Conservation (phyloP, 257 asterid species). For the Schizonepeta tenuifolia region DNA sequence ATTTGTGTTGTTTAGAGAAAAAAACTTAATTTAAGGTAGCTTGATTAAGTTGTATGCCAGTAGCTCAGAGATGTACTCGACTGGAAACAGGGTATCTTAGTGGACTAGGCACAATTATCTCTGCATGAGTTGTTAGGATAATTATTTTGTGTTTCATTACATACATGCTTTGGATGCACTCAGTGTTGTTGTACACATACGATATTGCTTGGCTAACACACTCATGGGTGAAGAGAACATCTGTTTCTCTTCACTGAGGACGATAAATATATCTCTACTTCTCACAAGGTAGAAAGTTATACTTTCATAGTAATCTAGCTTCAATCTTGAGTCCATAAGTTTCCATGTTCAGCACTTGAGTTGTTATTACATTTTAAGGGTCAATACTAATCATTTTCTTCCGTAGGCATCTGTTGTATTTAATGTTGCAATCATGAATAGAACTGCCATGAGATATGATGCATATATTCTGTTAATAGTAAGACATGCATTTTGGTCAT, state of each 20-base stretch:
- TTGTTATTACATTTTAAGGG: no score
- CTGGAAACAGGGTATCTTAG: neutral
- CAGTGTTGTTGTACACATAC: neutral
- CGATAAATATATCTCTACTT: neutral
- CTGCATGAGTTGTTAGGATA: neutral
- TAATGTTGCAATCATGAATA: no score
- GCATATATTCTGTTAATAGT: neutral
- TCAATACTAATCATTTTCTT: neutral
- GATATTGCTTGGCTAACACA: neutral
- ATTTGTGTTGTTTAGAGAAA: neutral
- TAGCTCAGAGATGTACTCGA: neutral
- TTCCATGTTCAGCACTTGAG: neutral
- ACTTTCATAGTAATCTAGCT: neutral
- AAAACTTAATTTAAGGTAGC: neutral
- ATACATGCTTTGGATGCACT: slow-evolving; percentile 6
- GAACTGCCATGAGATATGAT: neutral
- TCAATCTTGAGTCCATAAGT: neutral
- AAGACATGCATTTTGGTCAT: neutral
- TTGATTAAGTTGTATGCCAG: neutral
- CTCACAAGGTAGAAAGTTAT: neutral
- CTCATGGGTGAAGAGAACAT: neutral
- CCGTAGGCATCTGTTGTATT: no score
- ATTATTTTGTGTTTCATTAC: neutral
- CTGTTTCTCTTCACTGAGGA: neutral
- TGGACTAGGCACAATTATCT: slow-evolving; percentile 1